These are phyloP conservation scores for Nicotiana benthamiana DNA, from an alignment of 257 asterid genomes.

Conservation along the genomic window DNA sequence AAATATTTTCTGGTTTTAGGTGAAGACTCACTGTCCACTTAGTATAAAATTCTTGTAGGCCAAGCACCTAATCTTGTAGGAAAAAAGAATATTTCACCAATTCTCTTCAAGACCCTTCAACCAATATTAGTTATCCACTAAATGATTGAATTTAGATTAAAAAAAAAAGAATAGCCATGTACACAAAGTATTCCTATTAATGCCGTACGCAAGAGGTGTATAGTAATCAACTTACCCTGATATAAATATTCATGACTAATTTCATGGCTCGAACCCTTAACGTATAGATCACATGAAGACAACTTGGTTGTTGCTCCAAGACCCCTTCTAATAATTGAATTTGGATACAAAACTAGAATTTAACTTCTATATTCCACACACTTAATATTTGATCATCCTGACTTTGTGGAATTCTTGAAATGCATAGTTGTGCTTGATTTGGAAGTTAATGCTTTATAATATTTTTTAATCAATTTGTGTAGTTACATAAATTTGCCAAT, in stretches of 20 bases:
- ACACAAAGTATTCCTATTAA: too few relatives aligned
- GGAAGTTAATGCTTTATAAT: not conserved
- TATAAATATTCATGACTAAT: too few relatives aligned
- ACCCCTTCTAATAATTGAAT: not conserved
- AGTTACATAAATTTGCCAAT: constrained; percentile 35
- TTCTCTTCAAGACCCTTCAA: constrained; percentile 30
- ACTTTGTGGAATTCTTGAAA: not conserved
- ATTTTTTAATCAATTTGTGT: not conserved
- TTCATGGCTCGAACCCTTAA: too few relatives aligned
- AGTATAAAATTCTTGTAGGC: constrained; percentile 18
- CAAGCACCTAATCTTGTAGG: constrained; percentile 20
- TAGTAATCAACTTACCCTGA: too few relatives aligned
- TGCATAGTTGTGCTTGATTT: not conserved
- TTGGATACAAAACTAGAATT: not conserved
- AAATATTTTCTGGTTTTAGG: constrained; percentile 26
- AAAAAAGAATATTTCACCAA: constrained; percentile 15
- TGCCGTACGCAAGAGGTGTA: too few relatives aligned
- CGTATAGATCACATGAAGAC: too few relatives aligned
- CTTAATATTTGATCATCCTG: not conserved
- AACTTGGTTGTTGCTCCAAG: too few relatives aligned
- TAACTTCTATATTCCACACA: not conserved
- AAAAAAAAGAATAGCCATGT: too few relatives aligned
- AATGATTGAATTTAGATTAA: not conserved
- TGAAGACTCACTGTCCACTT: constrained; percentile 37
- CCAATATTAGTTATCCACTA: constrained; percentile 12